Evolutionary conservation across 2,329 filamentous ascomycete genomes (phyloP).

Genomic region (Aspergillus awamori): DNA sequence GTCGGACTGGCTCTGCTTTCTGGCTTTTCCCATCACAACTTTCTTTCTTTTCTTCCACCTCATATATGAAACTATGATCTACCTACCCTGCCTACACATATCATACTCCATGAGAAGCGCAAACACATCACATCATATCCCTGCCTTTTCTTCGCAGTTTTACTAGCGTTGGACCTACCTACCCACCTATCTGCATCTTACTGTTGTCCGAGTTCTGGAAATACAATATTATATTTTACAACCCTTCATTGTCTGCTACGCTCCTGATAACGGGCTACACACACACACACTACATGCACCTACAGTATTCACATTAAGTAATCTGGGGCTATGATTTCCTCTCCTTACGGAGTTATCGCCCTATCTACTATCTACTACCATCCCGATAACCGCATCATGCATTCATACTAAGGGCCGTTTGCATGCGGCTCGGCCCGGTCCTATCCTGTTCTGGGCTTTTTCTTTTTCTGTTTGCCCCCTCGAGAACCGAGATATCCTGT

Average conservation of each 20-base stretch:
- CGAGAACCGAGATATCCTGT: neutral
- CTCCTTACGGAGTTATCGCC: too few relatives aligned
- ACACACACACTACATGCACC: neutral
- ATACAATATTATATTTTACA: neutral
- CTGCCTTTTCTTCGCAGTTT: constrained; percentile 1
- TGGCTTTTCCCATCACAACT: neutral
- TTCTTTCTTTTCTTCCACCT: neutral
- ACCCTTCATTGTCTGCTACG: too few relatives aligned
- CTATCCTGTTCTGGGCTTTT: too few relatives aligned
- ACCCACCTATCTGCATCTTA: too few relatives aligned
- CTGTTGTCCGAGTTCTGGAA: neutral
- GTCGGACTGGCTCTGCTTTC: neutral
- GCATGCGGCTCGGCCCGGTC: too few relatives aligned
- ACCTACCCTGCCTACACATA: neutral
- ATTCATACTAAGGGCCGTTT: too few relatives aligned
- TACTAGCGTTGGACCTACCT: constrained; percentile 30
- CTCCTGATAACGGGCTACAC: neutral
- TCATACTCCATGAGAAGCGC: neutral
- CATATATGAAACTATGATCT: constrained; percentile 15
- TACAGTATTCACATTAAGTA: too few relatives aligned
- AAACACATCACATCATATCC: neutral
- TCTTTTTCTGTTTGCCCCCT: neutral
- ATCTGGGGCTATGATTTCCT: too few relatives aligned
- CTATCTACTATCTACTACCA: too few relatives aligned
- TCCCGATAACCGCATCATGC: too few relatives aligned